phyloP scores from a whole-genome alignment of 805 yeast genomes.

The Kluyveromyces dobzhanskii region DNA sequence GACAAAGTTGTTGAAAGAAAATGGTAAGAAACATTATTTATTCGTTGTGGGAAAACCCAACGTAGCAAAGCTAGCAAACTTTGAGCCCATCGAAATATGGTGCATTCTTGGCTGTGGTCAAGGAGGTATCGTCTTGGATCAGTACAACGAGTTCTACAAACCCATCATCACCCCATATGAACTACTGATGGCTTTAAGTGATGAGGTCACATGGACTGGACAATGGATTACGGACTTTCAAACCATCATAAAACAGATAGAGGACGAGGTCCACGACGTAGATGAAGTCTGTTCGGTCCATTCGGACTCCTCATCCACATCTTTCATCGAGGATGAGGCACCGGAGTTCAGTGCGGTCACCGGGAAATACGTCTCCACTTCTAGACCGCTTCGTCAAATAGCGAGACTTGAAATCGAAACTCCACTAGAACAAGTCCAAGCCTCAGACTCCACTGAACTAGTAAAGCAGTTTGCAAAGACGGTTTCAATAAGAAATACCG shows the following conservation, averaged over 20 bases:
- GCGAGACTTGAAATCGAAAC: conserved; percentile 57
- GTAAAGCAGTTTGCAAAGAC: conserved; percentile 50
- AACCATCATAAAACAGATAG: conserved; percentile 31
- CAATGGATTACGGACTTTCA: conserved; percentile 83
- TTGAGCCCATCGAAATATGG: conserved; percentile 92
- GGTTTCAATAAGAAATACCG: conserved; percentile 63
- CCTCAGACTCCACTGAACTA: conserved; percentile 28
- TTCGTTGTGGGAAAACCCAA: conserved; percentile 98
- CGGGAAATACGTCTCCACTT: conserved; percentile 59
- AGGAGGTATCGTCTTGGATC: conserved; percentile 83
- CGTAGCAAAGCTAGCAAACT: conserved; percentile 93
- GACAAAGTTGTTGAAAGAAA: conserved; percentile 50
- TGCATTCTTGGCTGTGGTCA: conserved; percentile 91
- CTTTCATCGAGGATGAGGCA: conserved; percentile 41
- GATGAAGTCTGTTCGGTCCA: too few relatives aligned
- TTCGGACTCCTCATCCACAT: too few relatives aligned
- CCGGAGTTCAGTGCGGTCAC: conserved; percentile 89
- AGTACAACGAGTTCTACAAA: conserved; percentile 69
- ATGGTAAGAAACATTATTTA: conserved; percentile 86
- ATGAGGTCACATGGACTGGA: conserved; percentile 83
- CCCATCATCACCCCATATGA: conserved; percentile 95
- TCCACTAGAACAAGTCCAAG: conserved; percentile 26
- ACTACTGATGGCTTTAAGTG: conserved; percentile 66
- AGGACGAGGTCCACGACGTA: conserved; percentile 12
- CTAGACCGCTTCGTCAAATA: conserved; percentile 66